Percentiles rank a stretch among this genome's conserved stretches.
Conservation (phyloP, 805 yeast genomes). For the Barnettozyma pratensis region DNA sequence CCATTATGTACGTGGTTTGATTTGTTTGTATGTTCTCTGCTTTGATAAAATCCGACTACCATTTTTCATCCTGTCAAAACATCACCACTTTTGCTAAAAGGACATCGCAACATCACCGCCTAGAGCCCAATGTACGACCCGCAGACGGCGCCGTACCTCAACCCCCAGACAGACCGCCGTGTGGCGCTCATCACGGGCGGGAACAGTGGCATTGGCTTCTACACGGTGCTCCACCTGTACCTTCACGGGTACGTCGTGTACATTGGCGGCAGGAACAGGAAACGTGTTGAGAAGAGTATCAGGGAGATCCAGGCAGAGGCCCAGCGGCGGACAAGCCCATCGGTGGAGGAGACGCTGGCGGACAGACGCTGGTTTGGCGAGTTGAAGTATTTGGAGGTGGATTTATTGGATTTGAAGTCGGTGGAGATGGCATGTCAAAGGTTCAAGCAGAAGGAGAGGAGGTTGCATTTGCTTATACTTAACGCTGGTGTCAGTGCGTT, state of each 20-base stretch:
- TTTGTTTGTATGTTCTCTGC: too few relatives aligned
- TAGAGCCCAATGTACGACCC: slow-evolving; percentile 3
- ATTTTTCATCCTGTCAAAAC: too few relatives aligned
- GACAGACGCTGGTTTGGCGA: slow-evolving; percentile 39
- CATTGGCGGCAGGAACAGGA: slow-evolving; percentile 62
- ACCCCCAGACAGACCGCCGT: slow-evolving; percentile 49
- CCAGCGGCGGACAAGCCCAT: slow-evolving; percentile 7
- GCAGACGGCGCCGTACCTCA: slow-evolving; percentile 43
- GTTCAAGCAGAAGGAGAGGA: slow-evolving; percentile 40
- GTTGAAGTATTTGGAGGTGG: slow-evolving; percentile 47
- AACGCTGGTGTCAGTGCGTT: slow-evolving; percentile 81
- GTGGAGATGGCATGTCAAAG: slow-evolving; percentile 45
- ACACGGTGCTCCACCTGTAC: slow-evolving; percentile 67
- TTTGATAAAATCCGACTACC: too few relatives aligned
- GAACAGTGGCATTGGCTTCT: slow-evolving; percentile 76
- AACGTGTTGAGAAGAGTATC: slow-evolving; percentile 53
- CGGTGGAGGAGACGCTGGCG: slow-evolving; percentile 9
- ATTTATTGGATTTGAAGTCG: slow-evolving; percentile 39
- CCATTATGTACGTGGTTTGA: too few relatives aligned
- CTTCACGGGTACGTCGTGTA: slow-evolving; percentile 76
- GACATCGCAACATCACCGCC: too few relatives aligned
- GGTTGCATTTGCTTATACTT: slow-evolving; percentile 58
- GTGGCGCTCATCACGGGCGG: slow-evolving; percentile 80
- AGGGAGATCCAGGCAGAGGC: slow-evolving; percentile 55
- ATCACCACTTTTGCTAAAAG: too few relatives aligned